Conservation (phyloP, 805 yeast species). For the Candida fluviatilis region DNA sequence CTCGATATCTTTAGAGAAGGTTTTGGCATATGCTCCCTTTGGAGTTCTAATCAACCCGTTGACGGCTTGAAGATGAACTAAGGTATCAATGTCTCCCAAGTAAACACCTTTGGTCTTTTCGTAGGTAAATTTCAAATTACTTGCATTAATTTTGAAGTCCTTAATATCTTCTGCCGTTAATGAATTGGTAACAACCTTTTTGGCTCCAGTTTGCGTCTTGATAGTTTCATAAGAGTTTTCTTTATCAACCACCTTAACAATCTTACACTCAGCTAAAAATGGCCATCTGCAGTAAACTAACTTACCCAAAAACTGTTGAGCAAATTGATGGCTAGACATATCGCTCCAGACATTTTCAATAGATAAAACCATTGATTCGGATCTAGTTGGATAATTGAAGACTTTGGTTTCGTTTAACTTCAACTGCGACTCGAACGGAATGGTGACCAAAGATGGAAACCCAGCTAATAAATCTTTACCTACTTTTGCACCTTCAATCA, state of each 20-base stretch:
- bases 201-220: conserved; percentile 20
- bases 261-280: conserved; percentile 74
- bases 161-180: conserved; percentile 42
- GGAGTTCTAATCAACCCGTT: conserved; percentile 68
- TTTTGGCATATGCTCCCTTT: conserved; percentile 75
- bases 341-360: conserved; percentile 54
- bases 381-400: conserved; percentile 80
- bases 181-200: conserved; percentile 29
- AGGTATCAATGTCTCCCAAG: conserved; percentile 48
- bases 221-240: conserved; percentile 42
- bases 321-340: conserved; percentile 57
- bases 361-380: conserved; percentile 72
- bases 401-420: conserved; percentile 63
- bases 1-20: conserved; percentile 51
- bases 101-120: conserved; percentile 58
- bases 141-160: conserved; percentile 40
- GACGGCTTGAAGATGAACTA: conserved; percentile 70
- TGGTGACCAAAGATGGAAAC: conserved; percentile 76
- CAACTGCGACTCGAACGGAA: conserved; percentile 56
- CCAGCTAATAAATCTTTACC: conserved; percentile 82
- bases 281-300: conserved; percentile 86
- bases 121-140: conserved; percentile 39
- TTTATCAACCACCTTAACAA: conserved; percentile 58
- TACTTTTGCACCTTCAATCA: conserved; percentile 59
- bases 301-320: conserved; percentile 56